Base-by-base conservation (phyloP, 768 basidiomycete genomes). In the Leccinum rimulosum region DNA sequence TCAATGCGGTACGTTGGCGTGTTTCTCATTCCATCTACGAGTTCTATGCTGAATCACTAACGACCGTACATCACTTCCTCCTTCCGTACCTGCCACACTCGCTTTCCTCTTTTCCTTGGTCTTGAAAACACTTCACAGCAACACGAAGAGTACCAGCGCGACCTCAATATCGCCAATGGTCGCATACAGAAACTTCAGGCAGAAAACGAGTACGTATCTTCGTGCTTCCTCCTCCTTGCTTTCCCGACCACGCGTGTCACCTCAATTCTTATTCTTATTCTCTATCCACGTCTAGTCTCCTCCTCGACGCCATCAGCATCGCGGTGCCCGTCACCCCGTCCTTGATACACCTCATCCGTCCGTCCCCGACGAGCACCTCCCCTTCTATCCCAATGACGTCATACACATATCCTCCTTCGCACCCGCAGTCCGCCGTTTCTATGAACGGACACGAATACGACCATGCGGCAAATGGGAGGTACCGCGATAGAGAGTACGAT, bases 301-400 rank as follows among this genome's bases (percentile, higher is more conserved):
- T 73, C 25, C 68, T 73, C 48, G 72, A 73, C 27, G 72, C 72
- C 7, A 73, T 73, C 15, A 74, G 67, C 57, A 71, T 73, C 49
- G 47, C 72, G 7, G 60, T 74, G 3, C 72, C 73, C 19, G 72
- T 63, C 25, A 73, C 69, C 1, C 72, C 72, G 9, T 74, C 73
- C 0, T 56, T 73, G 58, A 57, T 73, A 49, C 72, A 70, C 48
- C 71, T 73, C 49, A 64, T 69, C 7, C 69, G 51, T 4, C 73
- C 73, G 2, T 73, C 71, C 8, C 66, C 71, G 14, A 62, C 69
- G 1, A 56, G 57, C 43, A 62, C 65, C 4, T 62, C 69, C 14
- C 57, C 70, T 22, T 61, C 64, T 1, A 22, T 59, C 47, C 59
- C 63, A 47, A 57, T 59, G 48, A 52, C 65, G 25, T 62, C 70